Conservation (phyloP, 495 filamentous ascomycete species). For the Astrothelium macrocarpum region DNA sequence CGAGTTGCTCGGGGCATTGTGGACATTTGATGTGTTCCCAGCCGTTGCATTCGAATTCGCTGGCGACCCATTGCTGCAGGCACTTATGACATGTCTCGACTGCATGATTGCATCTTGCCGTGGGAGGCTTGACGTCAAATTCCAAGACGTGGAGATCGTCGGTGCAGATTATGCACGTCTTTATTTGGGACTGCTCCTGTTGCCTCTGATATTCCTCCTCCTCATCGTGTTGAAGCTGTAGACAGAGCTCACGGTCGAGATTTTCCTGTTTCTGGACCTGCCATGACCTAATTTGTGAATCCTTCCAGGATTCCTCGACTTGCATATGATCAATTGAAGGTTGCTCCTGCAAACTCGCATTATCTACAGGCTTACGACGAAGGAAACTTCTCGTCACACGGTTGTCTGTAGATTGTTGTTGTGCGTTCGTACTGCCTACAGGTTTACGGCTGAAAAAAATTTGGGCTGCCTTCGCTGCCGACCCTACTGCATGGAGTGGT, state of each 20-base stretch:
- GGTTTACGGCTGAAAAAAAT: no score
- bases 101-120: constrained; percentile 6
- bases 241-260: neutral
- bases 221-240: neutral
- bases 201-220: neutral
- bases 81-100: constrained; percentile 13
- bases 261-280: neutral
- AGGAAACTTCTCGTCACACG: no score
- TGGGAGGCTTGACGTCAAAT: constrained; percentile 6
- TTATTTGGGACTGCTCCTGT: neutral
- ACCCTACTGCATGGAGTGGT: no score
- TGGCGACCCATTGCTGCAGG: constrained; percentile 18
- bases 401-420: no score
- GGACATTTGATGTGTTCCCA: constrained; percentile 20
- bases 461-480: no score
- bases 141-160: constrained; percentile 1
- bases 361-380: no score
- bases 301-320: neutral
- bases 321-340: neutral
- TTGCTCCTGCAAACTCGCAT: neutral
- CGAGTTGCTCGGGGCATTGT: constrained; percentile 16
- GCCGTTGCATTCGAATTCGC: constrained; percentile 17
- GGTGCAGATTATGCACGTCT: constrained; percentile 12
- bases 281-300: neutral
- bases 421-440: no score